A percentile compares a stretch with the other conserved stretches of the same genome.
phyloP scores from a whole-genome alignment of 371 early-diverging fungal species.

The Zychaea mexicana region DNA sequence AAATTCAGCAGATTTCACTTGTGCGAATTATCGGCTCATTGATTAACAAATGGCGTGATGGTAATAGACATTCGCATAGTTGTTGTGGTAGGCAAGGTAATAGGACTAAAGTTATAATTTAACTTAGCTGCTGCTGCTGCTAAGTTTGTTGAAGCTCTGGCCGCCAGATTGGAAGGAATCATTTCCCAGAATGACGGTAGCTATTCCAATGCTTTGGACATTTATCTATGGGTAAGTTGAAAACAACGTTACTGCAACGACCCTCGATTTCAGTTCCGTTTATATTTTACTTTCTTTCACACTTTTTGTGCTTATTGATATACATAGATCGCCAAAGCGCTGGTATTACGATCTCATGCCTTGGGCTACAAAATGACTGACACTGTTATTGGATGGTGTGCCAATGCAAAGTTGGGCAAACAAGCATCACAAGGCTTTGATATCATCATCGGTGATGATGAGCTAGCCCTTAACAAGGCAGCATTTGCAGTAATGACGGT shows the following conservation, averaged over 20 bases:
- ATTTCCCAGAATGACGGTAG: constrained; percentile 19
- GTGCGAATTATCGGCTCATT: constrained; percentile 59
- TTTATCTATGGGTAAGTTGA: constrained; percentile 43
- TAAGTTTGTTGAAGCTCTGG: constrained; percentile 32
- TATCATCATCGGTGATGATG: constrained; percentile 69
- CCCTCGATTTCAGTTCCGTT: too few relatives aligned
- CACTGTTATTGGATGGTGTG: constrained; percentile 61
- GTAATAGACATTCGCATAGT: constrained; percentile 18
- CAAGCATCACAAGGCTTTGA: constrained; percentile 71
- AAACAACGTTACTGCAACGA: not conserved
- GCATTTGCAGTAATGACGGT: constrained; percentile 72
- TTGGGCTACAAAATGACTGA: constrained; percentile 60
- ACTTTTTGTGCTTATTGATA: not conserved
- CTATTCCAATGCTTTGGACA: constrained; percentile 24
- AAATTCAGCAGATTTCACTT: constrained; percentile 38
- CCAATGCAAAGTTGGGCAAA: constrained; percentile 38
- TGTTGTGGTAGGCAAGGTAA: not conserved
- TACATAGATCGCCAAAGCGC: constrained; percentile 64
- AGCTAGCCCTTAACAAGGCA: constrained; percentile 66
- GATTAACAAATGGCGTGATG: constrained; percentile 64
- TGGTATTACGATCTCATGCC: constrained; percentile 56
- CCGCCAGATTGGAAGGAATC: constrained; percentile 22
- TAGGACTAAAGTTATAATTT: not conserved
- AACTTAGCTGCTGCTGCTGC: constrained; percentile 31
- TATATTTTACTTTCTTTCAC: not conserved